Evolutionary conservation across 441 rosid genomes (phyloP).

Genomic region (Pelargonium cotyledonis): DNA sequence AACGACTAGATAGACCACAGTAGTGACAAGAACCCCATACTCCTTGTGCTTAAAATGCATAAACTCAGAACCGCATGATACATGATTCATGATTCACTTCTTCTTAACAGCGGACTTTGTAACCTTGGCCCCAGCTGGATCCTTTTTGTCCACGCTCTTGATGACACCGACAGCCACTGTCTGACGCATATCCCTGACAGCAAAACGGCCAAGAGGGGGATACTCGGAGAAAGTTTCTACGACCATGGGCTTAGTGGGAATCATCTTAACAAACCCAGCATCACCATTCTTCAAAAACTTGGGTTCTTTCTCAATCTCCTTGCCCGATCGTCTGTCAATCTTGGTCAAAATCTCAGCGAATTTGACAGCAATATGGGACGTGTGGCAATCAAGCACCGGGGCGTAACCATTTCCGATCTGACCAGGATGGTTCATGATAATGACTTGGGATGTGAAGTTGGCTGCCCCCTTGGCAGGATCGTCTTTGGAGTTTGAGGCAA

Average conservation of each 20-base stretch:
- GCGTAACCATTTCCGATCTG: slow-evolving; percentile 64
- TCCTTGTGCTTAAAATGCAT: slow-evolving; percentile 17
- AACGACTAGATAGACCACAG: neutral
- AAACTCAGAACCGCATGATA: slow-evolving; percentile 8
- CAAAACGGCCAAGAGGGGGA: slow-evolving; percentile 77
- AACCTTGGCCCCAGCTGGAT: slow-evolving; percentile 62
- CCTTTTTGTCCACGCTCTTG: slow-evolving; percentile 78
- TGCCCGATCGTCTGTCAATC: slow-evolving; percentile 60
- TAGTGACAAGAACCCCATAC: slow-evolving; percentile 6
- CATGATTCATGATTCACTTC: slow-evolving; percentile 47
- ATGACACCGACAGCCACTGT: slow-evolving; percentile 67
- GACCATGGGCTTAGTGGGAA: slow-evolving; percentile 74
- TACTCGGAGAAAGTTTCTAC: slow-evolving; percentile 66
- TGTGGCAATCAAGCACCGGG: slow-evolving; percentile 57
- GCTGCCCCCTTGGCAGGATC: slow-evolving; percentile 75
- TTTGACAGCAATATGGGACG: slow-evolving; percentile 61
- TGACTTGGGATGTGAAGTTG: slow-evolving; percentile 57
- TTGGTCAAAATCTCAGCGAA: slow-evolving; percentile 60
- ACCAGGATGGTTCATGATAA: slow-evolving; percentile 85
- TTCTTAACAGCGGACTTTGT: slow-evolving; percentile 73
- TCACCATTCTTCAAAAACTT: slow-evolving; percentile 74
- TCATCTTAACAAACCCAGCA: slow-evolving; percentile 63
- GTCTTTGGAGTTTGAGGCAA: slow-evolving; percentile 75
- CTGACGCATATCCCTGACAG: slow-evolving; percentile 80
- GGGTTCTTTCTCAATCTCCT: slow-evolving; percentile 64